Base-by-base conservation (phyloP, 768 basidiomycete genomes). In the Tulasnella calospora region DNA sequence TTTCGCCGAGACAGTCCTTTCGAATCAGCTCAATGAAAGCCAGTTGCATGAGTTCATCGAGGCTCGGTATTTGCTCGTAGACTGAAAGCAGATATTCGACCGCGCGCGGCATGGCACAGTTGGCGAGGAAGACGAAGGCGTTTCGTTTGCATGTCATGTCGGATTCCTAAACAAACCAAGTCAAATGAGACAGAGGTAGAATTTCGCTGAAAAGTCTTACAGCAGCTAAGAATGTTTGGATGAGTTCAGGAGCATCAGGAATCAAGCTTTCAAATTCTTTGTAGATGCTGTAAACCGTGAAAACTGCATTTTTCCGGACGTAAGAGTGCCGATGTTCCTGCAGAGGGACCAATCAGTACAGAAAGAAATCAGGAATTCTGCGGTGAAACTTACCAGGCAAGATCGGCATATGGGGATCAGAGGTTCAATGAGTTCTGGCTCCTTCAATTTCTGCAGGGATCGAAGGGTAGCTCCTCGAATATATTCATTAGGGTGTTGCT, bases 401-500 rank as follows among this genome's bases (percentile, higher is more conserved):
- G 94, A 88, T 40, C 97, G 92, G 83, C 94, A 95, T 57, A 92
- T 95, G 17, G 98, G 98, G 79, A 99, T 89, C 80, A 99, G 90
- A 35, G 98, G 98, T 86, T 99, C 98, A 35, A 99, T 89, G 17
- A 99, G 90, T 84, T 99, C 98, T 3, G 90, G 87, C 81, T 99
- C 98, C 84, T 93, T 92, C 23, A 99, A 92, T 87, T 99, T 99
- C 86, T 97, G 94, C 17, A 99, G 89, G 86, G 96, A 97, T 35
- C 98, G 92, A 44, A 99, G 90, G 15, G 95, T 96, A n/a, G 96
- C 94, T 69, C 98, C 98, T 47, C 98, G 94, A 82, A 99, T 98
- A 84, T 98, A 99, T 87, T 99, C 98, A 82, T 99, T 99, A 12
- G 97, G 96, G 82, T 99, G 98, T 96, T 99, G 96, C 94, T 96